These are phyloP conservation scores for Nannochloropsis granulata DNA, from an alignment of 108 stramenopile genomes.

Conservation along the genomic window DNA sequence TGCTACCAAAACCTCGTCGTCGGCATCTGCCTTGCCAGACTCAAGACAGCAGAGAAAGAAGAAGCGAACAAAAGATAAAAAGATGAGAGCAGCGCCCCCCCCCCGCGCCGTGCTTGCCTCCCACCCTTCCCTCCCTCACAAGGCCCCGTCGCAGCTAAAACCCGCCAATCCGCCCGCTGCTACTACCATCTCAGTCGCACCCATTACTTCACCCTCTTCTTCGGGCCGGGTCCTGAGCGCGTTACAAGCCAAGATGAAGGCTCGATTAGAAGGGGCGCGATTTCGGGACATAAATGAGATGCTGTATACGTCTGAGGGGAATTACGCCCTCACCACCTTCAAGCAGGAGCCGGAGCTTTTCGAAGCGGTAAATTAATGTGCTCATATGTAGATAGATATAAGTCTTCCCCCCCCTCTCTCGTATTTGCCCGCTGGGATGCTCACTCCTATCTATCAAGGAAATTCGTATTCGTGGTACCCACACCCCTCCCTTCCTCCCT, in stretches of 20 bases:
- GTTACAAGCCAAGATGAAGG: slow-evolving; percentile 29
- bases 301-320: slow-evolving; percentile 73
- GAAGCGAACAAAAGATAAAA: not conserved
- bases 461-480: too few relatives aligned
- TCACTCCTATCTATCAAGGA: not conserved
- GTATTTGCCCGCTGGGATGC: not conserved
- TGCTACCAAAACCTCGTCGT: not conserved
- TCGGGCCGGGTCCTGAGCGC: not conserved
- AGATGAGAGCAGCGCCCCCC: not conserved
- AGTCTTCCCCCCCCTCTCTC: not conserved
- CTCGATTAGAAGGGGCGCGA: slow-evolving; percentile 63
- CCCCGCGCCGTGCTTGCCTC: not conserved
- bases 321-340: slow-evolving; percentile 53
- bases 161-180: too few relatives aligned
- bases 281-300: slow-evolving; percentile 95
- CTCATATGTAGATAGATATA: not conserved
- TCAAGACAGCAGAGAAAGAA: not conserved
- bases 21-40: not conserved
- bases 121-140: not conserved
- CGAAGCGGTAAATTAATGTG: slow-evolving; percentile 43
- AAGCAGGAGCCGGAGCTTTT: slow-evolving; percentile 69
- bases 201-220: not conserved
- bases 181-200: not conserved
- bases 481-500: not conserved
- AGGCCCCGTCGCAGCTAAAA: not conserved